Conservation (phyloP, 345 rosid genomes). For the Anacardium occidentale region DNA sequence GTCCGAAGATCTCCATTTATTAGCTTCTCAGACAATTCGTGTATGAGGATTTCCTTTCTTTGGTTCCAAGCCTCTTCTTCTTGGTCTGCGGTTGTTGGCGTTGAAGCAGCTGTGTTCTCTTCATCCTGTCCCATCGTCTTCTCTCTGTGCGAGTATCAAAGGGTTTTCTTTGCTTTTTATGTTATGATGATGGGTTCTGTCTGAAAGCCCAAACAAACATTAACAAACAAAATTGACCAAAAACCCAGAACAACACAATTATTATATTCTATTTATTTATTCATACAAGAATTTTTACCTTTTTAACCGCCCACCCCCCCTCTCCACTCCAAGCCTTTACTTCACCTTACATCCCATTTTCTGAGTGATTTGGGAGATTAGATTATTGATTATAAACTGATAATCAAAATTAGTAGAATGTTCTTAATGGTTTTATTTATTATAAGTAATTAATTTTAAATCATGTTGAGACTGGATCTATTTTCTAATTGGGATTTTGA, state of each 20-base stretch:
- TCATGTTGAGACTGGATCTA: not conserved
- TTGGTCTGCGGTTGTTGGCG: slow-evolving; percentile 20
- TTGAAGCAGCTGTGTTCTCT: slow-evolving; percentile 24
- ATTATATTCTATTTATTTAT: not conserved
- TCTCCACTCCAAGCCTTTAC: no score
- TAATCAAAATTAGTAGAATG: no score
- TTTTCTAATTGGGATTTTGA: not conserved
- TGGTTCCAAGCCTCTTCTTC: slow-evolving; percentile 48
- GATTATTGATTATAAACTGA: no score
- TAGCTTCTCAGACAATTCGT: slow-evolving; percentile 46
- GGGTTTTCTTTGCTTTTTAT: not conserved
- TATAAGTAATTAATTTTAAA: no score
- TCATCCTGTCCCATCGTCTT: slow-evolving; percentile 30
- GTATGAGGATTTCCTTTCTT: slow-evolving; percentile 45
- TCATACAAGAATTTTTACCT: not conserved
- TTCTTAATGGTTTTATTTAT: no score
- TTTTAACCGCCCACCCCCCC: no score
- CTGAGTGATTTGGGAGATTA: no score
- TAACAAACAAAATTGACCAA: slow-evolving; percentile 10
- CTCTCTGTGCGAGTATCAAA: not conserved
- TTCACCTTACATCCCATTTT: no score
- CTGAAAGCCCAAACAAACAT: slow-evolving; percentile 17
- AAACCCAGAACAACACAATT: slow-evolving; percentile 1
- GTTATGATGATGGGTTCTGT: slow-evolving; percentile 1
- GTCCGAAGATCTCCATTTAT: slow-evolving; percentile 57